These are phyloP conservation scores for Kodamaea anthophila DNA, from an alignment of 1,139 yeast genomes.

Conservation along the genomic window DNA sequence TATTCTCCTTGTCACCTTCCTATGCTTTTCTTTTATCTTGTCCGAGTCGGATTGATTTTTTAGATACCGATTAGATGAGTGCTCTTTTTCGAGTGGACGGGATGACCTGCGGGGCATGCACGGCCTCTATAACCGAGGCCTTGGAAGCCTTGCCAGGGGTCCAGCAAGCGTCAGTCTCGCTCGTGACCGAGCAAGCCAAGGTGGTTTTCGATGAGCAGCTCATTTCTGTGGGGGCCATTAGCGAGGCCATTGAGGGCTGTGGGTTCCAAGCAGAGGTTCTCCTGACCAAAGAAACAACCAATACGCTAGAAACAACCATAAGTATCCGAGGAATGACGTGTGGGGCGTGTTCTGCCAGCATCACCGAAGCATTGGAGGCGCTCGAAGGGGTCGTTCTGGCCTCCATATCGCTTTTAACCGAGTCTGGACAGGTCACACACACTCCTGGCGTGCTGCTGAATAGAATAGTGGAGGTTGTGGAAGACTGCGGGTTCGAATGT, in stretches of 20 bases:
- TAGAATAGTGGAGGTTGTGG: slow-evolving; percentile 44
- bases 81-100: slow-evolving; percentile 15
- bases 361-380: slow-evolving; percentile 47
- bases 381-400: slow-evolving; percentile 46
- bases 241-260: slow-evolving; percentile 28
- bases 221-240: slow-evolving; percentile 12
- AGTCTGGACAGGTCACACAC: slow-evolving; percentile 57
- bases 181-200: slow-evolving; percentile 32
- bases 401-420: slow-evolving; percentile 67
- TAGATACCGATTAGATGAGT: slow-evolving; percentile 3
- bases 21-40: too few relatives aligned
- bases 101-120: slow-evolving; percentile 40
- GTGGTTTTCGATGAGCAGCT: slow-evolving; percentile 17
- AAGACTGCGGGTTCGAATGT: slow-evolving; percentile 75
- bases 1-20: too few relatives aligned
- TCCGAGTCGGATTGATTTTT: too few relatives aligned
- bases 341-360: slow-evolving; percentile 68
- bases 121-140: slow-evolving; percentile 31
- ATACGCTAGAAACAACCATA: slow-evolving; percentile 6
- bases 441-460: slow-evolving; percentile 24
- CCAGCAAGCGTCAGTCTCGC: slow-evolving; percentile 28
- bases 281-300: neutral
- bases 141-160: slow-evolving; percentile 21
- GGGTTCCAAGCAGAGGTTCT: slow-evolving; percentile 32
- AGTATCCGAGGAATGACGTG: slow-evolving; percentile 76